Base-by-base conservation (phyloP, 2,329 filamentous ascomycete genomes). In the Phialophora chinensis region DNA sequence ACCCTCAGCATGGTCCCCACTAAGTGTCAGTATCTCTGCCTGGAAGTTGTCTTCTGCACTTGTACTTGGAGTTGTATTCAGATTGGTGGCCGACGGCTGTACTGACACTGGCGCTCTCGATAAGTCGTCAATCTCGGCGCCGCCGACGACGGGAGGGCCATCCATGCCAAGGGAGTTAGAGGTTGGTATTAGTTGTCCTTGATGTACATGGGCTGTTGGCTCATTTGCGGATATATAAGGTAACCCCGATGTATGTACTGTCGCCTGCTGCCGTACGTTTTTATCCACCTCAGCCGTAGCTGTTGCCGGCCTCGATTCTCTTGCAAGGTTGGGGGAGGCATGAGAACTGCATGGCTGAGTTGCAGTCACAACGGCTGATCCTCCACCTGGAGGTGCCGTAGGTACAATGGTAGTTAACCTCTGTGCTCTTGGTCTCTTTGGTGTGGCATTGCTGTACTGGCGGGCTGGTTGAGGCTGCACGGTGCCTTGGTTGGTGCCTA, bases 391-490 rank as follows among this genome's bases (percentile, higher is more conserved):
- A 20, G 17, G 29, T 35, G 7, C 11, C 8, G 53, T 4, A n/a
- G 27, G 53, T 23, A 56, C 4, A n/a, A 7, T 23, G 5, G 31
- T 56, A 12, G 17, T 6, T n/a, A 20, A 11, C 20, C 29, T 56
- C 53, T 20, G 27, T 3, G 27, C 5, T n/a, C 31, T n/a, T 6
- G 27, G 29, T 56, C 53, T 56, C 29, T 35, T 56, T 29, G 25
- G 29, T 35, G 27, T 35, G n/a, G 53, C 4, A 20, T 58, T 58
- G 35, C 35, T 27, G 17, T 44, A n/a, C 20, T 7, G 35, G 11
- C 35, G 55, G 53, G 53, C n/a, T 35, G 53, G 31, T 35, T 56
- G 27, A 31, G 53, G n/a, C 27, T 56, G 53, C 27, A 17, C 20
- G 20, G 55, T 38, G n/a, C n/a, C 33, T 23, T 12, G n/a, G n/a